A percentile compares a stretch with the other conserved stretches of the same genome.
These are phyloP conservation scores for Chrysopogon serrulatus DNA, from an alignment of 176 grass and related monocot genomes.

Conservation along the genomic window DNA sequence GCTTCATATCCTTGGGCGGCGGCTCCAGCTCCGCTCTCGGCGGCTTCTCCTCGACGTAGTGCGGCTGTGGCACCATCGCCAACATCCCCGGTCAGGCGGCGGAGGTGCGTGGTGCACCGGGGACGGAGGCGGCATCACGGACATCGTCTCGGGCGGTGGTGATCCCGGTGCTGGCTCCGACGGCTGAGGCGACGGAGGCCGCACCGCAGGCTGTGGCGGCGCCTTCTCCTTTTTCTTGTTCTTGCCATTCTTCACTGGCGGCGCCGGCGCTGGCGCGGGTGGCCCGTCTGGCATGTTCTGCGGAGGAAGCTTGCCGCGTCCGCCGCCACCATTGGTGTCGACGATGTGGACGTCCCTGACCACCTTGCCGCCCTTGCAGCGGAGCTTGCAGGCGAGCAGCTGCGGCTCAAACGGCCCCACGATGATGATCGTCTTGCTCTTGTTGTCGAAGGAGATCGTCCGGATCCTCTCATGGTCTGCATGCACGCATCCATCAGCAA, in stretches of 20 bases:
- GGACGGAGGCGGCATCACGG: background rate
- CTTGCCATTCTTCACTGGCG: background rate
- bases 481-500: background rate
- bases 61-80: background rate
- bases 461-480: no score
- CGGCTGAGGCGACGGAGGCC: background rate
- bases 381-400: no score
- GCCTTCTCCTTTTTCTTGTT: slow-evolving; percentile 7
- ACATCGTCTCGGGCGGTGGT: background rate
- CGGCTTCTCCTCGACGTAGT: slow-evolving; percentile 4
- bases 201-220: background rate
- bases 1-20: background rate
- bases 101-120: no score
- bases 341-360: no score
- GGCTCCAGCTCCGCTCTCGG: background rate
- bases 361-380: no score
- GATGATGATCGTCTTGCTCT: no score
- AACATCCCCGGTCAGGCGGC: background rate
- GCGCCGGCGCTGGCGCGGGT: background rate
- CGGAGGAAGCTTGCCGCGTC: no score
- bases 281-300: no score
- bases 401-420: no score
- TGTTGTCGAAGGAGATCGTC: no score
- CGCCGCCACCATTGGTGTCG: no score
- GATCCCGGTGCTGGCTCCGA: background rate